Percentiles rank a stretch among this genome's conserved stretches.
phyloP scores from a whole-genome alignment of 345 rosid genomes.

The Barbarea vulgaris region DNA sequence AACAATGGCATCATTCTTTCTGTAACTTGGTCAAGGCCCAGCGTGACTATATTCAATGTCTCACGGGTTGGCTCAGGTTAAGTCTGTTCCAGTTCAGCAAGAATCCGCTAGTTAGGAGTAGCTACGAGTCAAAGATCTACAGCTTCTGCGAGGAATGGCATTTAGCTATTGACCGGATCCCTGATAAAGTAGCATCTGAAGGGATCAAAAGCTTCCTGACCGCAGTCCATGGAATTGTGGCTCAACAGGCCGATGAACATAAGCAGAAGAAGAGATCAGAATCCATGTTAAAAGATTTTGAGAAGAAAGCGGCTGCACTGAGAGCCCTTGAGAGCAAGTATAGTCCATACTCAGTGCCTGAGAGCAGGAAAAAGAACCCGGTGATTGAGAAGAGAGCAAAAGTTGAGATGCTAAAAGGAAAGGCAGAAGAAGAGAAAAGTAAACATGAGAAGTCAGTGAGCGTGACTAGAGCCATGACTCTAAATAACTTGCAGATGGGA shows the following conservation, averaged over 20 bases:
- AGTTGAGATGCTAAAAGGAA: slow-evolving; percentile 60
- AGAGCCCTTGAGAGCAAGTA: slow-evolving; percentile 75
- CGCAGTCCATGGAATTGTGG: slow-evolving; percentile 81
- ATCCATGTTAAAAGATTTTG: slow-evolving; percentile 54
- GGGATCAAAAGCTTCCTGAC: slow-evolving; percentile 88
- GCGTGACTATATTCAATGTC: slow-evolving; percentile 81
- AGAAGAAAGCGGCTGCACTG: slow-evolving; percentile 66
- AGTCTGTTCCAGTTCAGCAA: slow-evolving; percentile 89
- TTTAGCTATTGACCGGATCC: slow-evolving; percentile 77
- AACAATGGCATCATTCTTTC: slow-evolving; percentile 93
- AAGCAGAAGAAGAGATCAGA: slow-evolving; percentile 88
- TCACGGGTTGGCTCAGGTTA: slow-evolving; percentile 92
- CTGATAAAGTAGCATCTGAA: slow-evolving; percentile 97
- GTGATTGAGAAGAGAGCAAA: slow-evolving; percentile 71
- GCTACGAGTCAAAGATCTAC: slow-evolving; percentile 76
- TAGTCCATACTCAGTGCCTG: slow-evolving; percentile 63
- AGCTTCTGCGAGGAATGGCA: slow-evolving; percentile 91
- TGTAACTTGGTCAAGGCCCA: slow-evolving; percentile 79
- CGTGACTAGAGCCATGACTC: slow-evolving; percentile 78
- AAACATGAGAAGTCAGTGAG: slow-evolving; percentile 77
- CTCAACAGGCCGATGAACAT: slow-evolving; percentile 81
- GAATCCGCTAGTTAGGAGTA: slow-evolving; percentile 50
- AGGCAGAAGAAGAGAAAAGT: slow-evolving; percentile 82
- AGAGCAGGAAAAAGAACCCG: slow-evolving; percentile 55
- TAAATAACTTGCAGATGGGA: slow-evolving; percentile 91